Base-by-base conservation (phyloP, 2,329 filamentous ascomycete genomes). In the Epichloe brachyelytri region DNA sequence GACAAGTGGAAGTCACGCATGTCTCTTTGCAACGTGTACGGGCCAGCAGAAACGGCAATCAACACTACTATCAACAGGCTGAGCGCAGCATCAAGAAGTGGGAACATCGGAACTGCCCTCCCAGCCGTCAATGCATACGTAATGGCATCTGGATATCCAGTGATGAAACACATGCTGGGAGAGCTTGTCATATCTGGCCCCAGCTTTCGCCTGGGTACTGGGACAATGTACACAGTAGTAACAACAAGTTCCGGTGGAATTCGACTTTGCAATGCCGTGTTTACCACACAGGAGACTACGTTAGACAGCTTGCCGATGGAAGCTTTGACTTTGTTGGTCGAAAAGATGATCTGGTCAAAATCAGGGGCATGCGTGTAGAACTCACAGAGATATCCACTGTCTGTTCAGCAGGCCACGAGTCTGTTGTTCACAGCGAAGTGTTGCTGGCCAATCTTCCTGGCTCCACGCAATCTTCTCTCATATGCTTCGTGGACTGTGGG, bases 141-240 rank as follows among this genome's bases (percentile, higher is more conserved):
- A 11, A 55, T 59, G 10, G 53, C 48, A 30, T 44, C 44, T 2
- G 57, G 54, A 52, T 52, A 59, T 40, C 61, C 77, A 8, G 60
- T 82, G 26, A 78, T 77, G 8, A 68, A 68, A 26, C 79, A 81
- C 26, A 76, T 71, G 10, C 63, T 80, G 33, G 80, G 80, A 12
- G 79, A 83, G 60, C 67, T 83, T 14, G 82, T 76, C 52, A 79
- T 83, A 58, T 78, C 78, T 36, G 80, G 80, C 19, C 68, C 75
- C 79, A 83, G 26, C 26, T 58, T 2, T 53, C 49, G 19, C 53
- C 50, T 41, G 56, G 55, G 4, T 57, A 58, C 48, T 46, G 55
- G 19, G 34, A 50, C 36, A 51, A 60, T 22, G 53, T 50, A 20
- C 43, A 48, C 3, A 51, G 50, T 20, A 52, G 54, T 39, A 46